Conservation (phyloP, 1,139 yeast species). For the Blastobotrys arbuscula region DNA sequence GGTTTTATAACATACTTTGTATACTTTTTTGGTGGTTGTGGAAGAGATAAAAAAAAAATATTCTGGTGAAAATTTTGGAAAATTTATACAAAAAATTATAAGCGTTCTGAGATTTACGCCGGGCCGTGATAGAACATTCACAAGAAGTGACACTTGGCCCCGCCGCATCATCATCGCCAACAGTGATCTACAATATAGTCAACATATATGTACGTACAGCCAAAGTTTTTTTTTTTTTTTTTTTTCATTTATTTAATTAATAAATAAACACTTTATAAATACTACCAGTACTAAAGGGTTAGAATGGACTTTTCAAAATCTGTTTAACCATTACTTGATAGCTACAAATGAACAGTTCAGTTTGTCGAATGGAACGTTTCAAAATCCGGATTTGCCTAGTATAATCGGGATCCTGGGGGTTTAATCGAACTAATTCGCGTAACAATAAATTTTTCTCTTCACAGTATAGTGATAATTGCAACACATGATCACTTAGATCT, state of each 20-base stretch:
- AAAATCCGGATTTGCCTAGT: slow-evolving; percentile 5
- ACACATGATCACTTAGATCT: slow-evolving; percentile 1
- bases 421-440: slow-evolving; percentile 12
- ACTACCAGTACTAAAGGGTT: too few relatives aligned
- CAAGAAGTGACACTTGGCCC: too few relatives aligned
- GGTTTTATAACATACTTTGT: too few relatives aligned
- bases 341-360: slow-evolving; percentile 14
- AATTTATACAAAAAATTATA: neutral
- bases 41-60: neutral
- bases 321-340: too few relatives aligned
- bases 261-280: too few relatives aligned
- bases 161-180: too few relatives aligned
- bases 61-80: neutral
- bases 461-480: slow-evolving; percentile 9
- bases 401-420: slow-evolving; percentile 13
- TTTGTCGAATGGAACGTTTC: slow-evolving; percentile 12
- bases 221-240: too few relatives aligned
- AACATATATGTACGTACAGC: too few relatives aligned
- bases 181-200: too few relatives aligned
- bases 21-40: neutral
- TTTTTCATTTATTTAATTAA: too few relatives aligned
- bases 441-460: slow-evolving; percentile 12
- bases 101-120: slow-evolving; percentile 2
- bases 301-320: neutral
- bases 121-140: too few relatives aligned